These are phyloP conservation scores for Kwoniella newhampshirensis DNA, from an alignment of 768 basidiomycete genomes.

Conservation along the genomic window DNA sequence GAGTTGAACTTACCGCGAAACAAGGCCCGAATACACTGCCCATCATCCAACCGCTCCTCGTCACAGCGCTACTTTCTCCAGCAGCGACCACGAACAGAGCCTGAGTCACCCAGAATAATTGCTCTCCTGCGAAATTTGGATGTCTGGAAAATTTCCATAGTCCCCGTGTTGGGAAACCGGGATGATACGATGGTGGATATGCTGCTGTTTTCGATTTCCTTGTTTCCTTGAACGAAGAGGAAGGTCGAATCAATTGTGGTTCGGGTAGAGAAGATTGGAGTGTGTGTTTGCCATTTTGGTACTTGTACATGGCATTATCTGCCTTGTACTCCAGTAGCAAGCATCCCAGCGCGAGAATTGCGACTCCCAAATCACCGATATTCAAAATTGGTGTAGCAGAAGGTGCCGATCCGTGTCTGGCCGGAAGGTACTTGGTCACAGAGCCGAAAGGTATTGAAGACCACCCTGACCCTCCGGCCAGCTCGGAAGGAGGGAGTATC, in stretches of 20 bases:
- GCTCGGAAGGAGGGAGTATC: slow-evolving; percentile 43
- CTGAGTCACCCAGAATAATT: slow-evolving; percentile 63
- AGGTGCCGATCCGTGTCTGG: slow-evolving; percentile 44
- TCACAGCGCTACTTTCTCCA: slow-evolving; percentile 35
- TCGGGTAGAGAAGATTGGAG: slow-evolving; percentile 53
- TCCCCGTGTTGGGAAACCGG: slow-evolving; percentile 82
- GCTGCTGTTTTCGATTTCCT: slow-evolving; percentile 44
- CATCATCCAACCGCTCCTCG: slow-evolving; percentile 38
- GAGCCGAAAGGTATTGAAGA: slow-evolving; percentile 21
- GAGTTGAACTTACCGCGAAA: slow-evolving; percentile 43
- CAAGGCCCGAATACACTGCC: slow-evolving; percentile 41
- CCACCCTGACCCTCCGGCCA: slow-evolving; percentile 8
- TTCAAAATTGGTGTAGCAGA: slow-evolving; percentile 59
- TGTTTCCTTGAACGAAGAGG: slow-evolving; percentile 55
- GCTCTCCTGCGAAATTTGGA: slow-evolving; percentile 91
- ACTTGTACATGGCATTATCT: slow-evolving; percentile 89
- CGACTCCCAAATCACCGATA: slow-evolving; percentile 66
- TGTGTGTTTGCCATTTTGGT: slow-evolving; percentile 67
- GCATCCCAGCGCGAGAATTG: slow-evolving; percentile 61
- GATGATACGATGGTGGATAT: slow-evolving; percentile 52
- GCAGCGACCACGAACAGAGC: slow-evolving; percentile 46
- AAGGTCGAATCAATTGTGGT: slow-evolving; percentile 9
- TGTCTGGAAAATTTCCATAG: slow-evolving; percentile 85
- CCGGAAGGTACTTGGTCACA: slow-evolving; percentile 25
- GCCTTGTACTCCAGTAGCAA: slow-evolving; percentile 74